phyloP scores from a whole-genome alignment of 2,329 filamentous ascomycete species.

The Fusarium sp. region DNA sequence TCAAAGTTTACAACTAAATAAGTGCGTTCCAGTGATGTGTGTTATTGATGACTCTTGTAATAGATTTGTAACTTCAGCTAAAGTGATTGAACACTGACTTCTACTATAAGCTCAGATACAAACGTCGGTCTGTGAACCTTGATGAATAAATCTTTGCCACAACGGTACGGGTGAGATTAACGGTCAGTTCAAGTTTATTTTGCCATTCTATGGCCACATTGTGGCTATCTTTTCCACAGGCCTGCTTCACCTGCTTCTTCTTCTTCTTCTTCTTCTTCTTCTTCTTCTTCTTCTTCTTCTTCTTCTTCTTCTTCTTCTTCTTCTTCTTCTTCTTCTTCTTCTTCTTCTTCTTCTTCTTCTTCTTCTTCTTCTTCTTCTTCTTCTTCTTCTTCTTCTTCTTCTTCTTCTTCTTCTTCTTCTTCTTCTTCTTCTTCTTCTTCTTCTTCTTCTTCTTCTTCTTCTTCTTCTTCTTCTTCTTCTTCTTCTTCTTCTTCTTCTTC shows the following conservation, averaged over 20 bases:
- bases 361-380: background rate
- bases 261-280: background rate
- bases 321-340: background rate
- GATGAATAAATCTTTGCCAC: background rate
- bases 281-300: background rate
- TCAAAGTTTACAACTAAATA: constrained; percentile 37
- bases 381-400: background rate
- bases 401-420: background rate
- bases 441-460: background rate
- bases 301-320: background rate
- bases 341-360: background rate
- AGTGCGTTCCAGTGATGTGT: background rate
- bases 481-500: background rate
- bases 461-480: background rate
- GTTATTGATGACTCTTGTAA: background rate
- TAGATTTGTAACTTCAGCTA: background rate
- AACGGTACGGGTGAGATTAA: background rate
- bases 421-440: background rate
- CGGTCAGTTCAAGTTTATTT: background rate
- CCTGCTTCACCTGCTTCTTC: background rate
- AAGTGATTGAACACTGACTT: background rate
- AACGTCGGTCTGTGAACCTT: background rate
- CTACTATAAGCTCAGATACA: background rate
- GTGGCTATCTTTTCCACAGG: background rate
- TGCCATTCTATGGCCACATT: background rate